Evolutionary conservation across 495 filamentous ascomycete species (phyloP).

Genomic region (Cercophora newfieldiana): DNA sequence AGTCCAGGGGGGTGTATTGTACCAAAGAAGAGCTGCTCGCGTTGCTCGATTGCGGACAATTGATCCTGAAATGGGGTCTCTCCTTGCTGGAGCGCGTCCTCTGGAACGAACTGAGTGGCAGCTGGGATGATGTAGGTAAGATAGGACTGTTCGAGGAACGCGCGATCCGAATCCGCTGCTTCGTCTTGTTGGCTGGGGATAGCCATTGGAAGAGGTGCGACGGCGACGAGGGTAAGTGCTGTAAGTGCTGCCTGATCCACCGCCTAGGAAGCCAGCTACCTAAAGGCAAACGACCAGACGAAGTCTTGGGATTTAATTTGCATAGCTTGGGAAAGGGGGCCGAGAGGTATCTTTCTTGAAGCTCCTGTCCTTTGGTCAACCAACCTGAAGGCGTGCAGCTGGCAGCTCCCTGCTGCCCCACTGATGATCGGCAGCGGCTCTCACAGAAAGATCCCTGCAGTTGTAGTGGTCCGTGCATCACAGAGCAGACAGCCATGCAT

Average conservation of each 20-base stretch:
- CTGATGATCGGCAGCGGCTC: background rate
- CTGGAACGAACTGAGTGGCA: conserved; percentile 63
- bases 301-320: background rate
- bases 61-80: conserved; percentile 45
- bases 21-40: conserved; percentile 68
- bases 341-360: background rate
- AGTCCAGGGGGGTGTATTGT: conserved; percentile 37
- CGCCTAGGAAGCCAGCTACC: background rate
- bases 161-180: conserved; percentile 26
- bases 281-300: background rate
- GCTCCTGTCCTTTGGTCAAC: too few species aligned
- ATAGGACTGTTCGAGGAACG: conserved; percentile 70
- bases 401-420: background rate
- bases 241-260: too few species aligned
- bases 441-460: background rate
- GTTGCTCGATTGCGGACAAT: conserved; percentile 49
- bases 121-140: conserved; percentile 79
- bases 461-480: background rate
- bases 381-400: too few species aligned
- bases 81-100: conserved; percentile 50
- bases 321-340: background rate
- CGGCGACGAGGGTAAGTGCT: background rate
- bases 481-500: background rate
- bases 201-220: conserved; percentile 18
- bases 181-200: conserved; percentile 15